Evolutionary conservation across 129 eudicot species (phyloP).

Genomic region (Ambrosia artemisiifolia): DNA sequence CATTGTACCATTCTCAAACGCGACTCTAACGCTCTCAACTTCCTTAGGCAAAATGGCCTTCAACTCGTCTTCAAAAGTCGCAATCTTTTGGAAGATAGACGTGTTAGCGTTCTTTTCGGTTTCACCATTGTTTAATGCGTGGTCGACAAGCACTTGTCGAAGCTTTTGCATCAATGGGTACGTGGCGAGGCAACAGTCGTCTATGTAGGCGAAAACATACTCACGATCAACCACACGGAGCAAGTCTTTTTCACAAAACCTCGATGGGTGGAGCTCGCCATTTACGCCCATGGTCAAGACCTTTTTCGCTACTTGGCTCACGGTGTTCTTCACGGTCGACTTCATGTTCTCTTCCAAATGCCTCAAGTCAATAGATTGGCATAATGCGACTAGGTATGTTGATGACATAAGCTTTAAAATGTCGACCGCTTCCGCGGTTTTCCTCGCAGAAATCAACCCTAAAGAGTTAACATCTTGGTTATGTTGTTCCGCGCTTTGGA

Average conservation of each 20-base stretch:
- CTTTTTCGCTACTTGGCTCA: conserved; percentile 22
- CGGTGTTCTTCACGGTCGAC: conserved; percentile 17
- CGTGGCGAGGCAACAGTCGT: conserved; percentile 51
- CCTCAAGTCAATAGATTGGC: conserved; percentile 20
- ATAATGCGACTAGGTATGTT: conserved; percentile 14
- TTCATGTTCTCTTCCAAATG: conserved; percentile 26
- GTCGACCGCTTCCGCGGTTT: conserved; percentile 71
- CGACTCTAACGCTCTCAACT: conserved; percentile 10
- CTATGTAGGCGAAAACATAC: conserved; percentile 45
- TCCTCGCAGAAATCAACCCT: conserved; percentile 63
- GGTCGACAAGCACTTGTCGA: conserved; percentile 51
- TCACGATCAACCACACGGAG: conserved; percentile 58
- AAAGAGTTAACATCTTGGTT: conserved; percentile 79
- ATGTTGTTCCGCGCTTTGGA: conserved; percentile 82
- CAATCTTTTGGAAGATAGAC: conserved; percentile 54
- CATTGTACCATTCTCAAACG: not conserved
- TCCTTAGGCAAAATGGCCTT: conserved; percentile 16
- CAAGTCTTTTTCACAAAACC: conserved; percentile 29
- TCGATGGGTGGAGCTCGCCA: conserved; percentile 20
- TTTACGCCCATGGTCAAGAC: conserved; percentile 11
- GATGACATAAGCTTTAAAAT: conserved; percentile 40
- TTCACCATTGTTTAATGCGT: conserved; percentile 40
- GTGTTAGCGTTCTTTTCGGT: conserved; percentile 29
- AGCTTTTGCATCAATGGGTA: conserved; percentile 39
- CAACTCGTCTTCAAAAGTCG: conserved; percentile 46